Conservation (phyloP, 495 filamentous ascomycete species). For the Parmelia sp. region DNA sequence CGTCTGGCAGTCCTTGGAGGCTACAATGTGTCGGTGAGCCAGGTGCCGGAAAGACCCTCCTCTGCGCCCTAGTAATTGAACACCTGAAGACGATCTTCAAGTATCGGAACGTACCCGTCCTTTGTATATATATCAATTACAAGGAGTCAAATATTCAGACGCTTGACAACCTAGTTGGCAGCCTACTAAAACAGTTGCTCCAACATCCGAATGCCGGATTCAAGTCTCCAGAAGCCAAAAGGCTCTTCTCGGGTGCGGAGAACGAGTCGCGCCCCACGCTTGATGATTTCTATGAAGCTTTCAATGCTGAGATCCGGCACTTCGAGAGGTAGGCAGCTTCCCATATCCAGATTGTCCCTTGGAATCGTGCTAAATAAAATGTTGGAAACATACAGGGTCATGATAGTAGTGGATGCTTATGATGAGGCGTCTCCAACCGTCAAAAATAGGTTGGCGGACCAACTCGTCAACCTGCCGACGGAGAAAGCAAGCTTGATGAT, state of each 20-base stretch:
- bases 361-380: neutral
- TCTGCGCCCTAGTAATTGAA: conserved; percentile 17
- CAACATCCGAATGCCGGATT: conserved; percentile 18
- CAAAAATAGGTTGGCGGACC: neutral
- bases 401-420: conserved; percentile 19
- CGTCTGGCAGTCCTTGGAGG: neutral
- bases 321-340: conserved; percentile 15
- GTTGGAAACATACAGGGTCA: conserved; percentile 11
- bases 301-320: conserved; percentile 11
- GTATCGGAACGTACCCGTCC: conserved; percentile 19
- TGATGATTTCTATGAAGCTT: conserved; percentile 14
- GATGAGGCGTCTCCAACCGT: conserved; percentile 15
- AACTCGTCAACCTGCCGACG: neutral
- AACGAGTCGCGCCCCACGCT: conserved; percentile 15
- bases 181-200: conserved; percentile 30
- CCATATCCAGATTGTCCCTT: neutral
- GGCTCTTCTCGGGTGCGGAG: conserved; percentile 20
- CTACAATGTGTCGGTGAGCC: conserved; percentile 4
- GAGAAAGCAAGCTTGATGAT: conserved; percentile 18
- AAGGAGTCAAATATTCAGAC: conserved; percentile 23
- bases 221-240: conserved; percentile 11
- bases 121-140: conserved; percentile 30
- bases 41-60: conserved; percentile 6
- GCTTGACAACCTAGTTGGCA: conserved; percentile 24
- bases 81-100: conserved; percentile 14